Conservation (phyloP, 306 rosid genomes). For the Adenanthera pavonina region DNA sequence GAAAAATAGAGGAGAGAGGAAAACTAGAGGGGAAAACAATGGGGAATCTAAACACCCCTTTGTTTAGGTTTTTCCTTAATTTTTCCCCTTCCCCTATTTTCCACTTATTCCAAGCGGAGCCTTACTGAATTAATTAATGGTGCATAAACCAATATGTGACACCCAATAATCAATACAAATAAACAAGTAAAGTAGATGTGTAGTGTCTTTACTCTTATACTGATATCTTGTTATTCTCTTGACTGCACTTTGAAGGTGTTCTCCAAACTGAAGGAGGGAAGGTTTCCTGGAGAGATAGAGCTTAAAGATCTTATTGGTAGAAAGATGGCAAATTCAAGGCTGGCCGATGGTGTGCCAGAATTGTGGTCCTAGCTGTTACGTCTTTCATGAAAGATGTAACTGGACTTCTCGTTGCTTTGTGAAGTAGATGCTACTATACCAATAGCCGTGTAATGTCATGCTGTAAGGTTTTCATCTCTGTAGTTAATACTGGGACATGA, state of each 20-base stretch:
- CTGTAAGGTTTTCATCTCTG: conserved; percentile 32
- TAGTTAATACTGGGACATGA: conserved; percentile 4
- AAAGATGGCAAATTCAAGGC: conserved; percentile 53
- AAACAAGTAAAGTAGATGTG: neutral
- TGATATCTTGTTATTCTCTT: conserved; percentile 33
- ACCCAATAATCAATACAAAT: neutral
- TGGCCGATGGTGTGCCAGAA: conserved; percentile 42
- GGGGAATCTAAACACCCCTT: too few species aligned
- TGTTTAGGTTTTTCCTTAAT: too few species aligned
- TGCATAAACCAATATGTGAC: conserved; percentile 6
- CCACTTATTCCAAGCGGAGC: too few species aligned
- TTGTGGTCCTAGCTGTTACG: conserved; percentile 41
- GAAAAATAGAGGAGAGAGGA: too few species aligned
- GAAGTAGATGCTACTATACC: conserved; percentile 31
- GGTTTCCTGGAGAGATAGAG: conserved; percentile 85
- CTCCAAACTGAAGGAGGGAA: conserved; percentile 74
- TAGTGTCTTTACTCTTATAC: neutral
- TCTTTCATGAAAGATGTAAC: conserved; percentile 29
- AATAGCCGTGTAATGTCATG: conserved; percentile 26
- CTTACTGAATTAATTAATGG: neutral
- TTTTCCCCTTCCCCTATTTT: too few species aligned
- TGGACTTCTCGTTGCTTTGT: conserved; percentile 30
- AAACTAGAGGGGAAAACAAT: too few species aligned
- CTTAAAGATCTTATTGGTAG: conserved; percentile 58
- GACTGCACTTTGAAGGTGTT: conserved; percentile 60